These are phyloP conservation scores for Kodamaea sagamina DNA, from an alignment of 805 yeast species.

Conservation along the genomic window DNA sequence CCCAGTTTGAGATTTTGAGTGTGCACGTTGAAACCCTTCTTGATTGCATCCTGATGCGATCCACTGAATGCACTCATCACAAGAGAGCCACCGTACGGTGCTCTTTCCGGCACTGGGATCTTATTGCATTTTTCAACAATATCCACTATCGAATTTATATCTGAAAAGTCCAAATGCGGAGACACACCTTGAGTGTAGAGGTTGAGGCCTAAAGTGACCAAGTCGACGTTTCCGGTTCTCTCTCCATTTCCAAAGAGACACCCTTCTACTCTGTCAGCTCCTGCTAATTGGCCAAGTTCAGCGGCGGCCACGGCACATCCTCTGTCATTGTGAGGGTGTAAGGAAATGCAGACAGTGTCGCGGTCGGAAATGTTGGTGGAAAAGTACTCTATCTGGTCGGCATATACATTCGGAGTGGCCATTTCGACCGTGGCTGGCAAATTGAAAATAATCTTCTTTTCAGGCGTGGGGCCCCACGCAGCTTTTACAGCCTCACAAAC, in stretches of 20 bases:
- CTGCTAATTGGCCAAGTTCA: slow-evolving; percentile 78
- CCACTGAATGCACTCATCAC: slow-evolving; percentile 85
- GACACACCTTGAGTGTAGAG: slow-evolving; percentile 76
- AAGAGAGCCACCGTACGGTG: slow-evolving; percentile 81
- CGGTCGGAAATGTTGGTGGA: slow-evolving; percentile 61
- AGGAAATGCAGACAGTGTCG: slow-evolving; percentile 69
- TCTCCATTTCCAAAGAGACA: slow-evolving; percentile 86
- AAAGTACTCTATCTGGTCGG: slow-evolving; percentile 82
- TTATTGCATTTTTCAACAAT: slow-evolving; percentile 79
- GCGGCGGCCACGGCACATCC: slow-evolving; percentile 92
- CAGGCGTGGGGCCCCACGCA: slow-evolving; percentile 71
- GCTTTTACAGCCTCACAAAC: slow-evolving; percentile 74
- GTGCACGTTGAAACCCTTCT: slow-evolving; percentile 68
- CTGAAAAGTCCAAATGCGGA: slow-evolving; percentile 72
- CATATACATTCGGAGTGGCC: slow-evolving; percentile 78
- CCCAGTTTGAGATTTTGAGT: slow-evolving; percentile 28
- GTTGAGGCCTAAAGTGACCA: slow-evolving; percentile 75
- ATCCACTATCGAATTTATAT: slow-evolving; percentile 64
- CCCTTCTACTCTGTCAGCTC: slow-evolving; percentile 88
- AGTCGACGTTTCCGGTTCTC: slow-evolving; percentile 84
- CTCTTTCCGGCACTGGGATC: slow-evolving; percentile 75
- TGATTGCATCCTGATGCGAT: slow-evolving; percentile 87
- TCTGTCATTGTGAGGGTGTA: slow-evolving; percentile 83
- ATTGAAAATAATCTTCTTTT: slow-evolving; percentile 72
- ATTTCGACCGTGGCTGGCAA: slow-evolving; percentile 85